These are phyloP conservation scores for Nakazawaea wickerhamii DNA, from an alignment of 805 yeast species.

Conservation along the genomic window DNA sequence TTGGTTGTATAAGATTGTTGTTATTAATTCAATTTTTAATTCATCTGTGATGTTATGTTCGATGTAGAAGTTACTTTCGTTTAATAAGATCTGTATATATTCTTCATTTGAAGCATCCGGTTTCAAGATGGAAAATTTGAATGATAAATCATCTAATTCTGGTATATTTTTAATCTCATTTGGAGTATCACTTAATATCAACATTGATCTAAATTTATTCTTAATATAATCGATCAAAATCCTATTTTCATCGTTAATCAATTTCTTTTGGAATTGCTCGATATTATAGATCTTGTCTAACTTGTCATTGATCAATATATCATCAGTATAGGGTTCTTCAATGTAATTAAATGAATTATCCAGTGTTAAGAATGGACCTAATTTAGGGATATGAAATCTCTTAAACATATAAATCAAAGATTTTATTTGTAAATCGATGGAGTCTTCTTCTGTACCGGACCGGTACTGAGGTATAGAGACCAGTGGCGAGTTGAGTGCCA, in stretches of 20 bases:
- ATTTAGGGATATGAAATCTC: slow-evolving; percentile 38
- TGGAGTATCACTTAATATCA: slow-evolving; percentile 50
- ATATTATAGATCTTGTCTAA: slow-evolving; percentile 54
- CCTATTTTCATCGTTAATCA: slow-evolving; percentile 56
- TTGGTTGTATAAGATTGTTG: slow-evolving; percentile 23
- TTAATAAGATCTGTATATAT: slow-evolving; percentile 38
- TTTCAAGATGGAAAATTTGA: slow-evolving; percentile 33
- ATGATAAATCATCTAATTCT: slow-evolving; percentile 18
- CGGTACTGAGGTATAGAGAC: slow-evolving; percentile 44
- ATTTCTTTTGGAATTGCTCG: slow-evolving; percentile 32
- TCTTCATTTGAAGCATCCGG: slow-evolving; percentile 38
- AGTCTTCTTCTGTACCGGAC: slow-evolving; percentile 46
- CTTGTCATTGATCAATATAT: slow-evolving; percentile 26
- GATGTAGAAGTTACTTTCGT: slow-evolving; percentile 43
- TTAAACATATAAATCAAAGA: slow-evolving; percentile 54
- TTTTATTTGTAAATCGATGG: slow-evolving; percentile 56
- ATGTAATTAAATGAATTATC: no score
- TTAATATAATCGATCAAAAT: slow-evolving; percentile 61
- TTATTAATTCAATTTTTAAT: slow-evolving; percentile 35
- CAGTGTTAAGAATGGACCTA: slow-evolving; percentile 41
- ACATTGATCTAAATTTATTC: slow-evolving; percentile 58
- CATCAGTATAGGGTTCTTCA: slow-evolving; percentile 18
- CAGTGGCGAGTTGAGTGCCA: slow-evolving; percentile 22
- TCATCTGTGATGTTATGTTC: slow-evolving; percentile 47
- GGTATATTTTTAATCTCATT: slow-evolving; percentile 28